Conservation (phyloP, 495 filamentous ascomycete species). For the Articulospora tetracladia region DNA sequence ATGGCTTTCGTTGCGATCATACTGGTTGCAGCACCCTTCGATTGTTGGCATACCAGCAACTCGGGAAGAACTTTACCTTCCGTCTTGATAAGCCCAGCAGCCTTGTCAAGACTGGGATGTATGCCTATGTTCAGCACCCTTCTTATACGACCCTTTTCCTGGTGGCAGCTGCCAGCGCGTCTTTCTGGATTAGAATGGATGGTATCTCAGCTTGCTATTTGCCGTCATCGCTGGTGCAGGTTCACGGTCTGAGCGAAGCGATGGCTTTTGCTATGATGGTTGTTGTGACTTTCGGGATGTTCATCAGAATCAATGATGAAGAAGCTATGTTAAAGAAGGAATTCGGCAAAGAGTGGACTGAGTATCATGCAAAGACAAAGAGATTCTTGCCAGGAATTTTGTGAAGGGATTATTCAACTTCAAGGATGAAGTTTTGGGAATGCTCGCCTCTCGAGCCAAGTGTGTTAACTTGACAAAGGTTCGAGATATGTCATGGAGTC, state of each 20-base stretch:
- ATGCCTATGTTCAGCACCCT: not conserved
- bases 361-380: slow-evolving; percentile 1
- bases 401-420: no score
- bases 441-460: no score
- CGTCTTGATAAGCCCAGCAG: not conserved
- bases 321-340: slow-evolving; percentile 5
- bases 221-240: not conserved
- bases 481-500: no score
- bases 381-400: not conserved
- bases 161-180: not conserved
- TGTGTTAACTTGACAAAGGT: no score
- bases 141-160: not conserved
- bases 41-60: not conserved
- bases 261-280: not conserved
- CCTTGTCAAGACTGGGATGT: not conserved
- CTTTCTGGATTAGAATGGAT: not conserved
- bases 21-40: no score
- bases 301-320: not conserved
- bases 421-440: no score
- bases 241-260: not conserved
- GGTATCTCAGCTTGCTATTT: not conserved
- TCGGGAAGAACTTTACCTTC: not conserved
- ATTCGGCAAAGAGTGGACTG: slow-evolving; percentile 3
- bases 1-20: no score
- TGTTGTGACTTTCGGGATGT: not conserved